Base-by-base conservation (phyloP, 257 asterid species). In the Capsicum chinense region DNA sequence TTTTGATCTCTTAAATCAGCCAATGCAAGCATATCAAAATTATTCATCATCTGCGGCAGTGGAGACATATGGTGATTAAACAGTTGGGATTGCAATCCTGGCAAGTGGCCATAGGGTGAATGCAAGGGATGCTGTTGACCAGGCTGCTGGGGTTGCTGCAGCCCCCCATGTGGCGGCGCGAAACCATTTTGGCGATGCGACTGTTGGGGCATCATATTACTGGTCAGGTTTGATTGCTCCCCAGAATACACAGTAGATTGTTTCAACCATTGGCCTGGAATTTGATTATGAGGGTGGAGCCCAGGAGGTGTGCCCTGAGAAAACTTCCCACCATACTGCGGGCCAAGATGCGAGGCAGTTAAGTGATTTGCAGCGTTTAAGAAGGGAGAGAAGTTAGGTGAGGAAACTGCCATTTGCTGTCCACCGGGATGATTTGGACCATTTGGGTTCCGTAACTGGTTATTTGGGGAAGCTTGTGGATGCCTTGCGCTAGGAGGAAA, bases 1-100 rank as follows among this genome's bases (percentile, higher is more conserved):
- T 94, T 91, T 80, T 90, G 97, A 91, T 96, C 98, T 88, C 98
- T 91, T 85, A 91, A 47, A 90, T 96, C 97, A 60, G 92, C 93
- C 81, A 90, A 86, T 44, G 94, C 95, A 88, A 68, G 87, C 89
- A 88, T 57, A 74, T 93, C 97, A 56, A 93, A 91, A 84, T 85
- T 94, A 88, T 87, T 93, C 87, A 86, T 64, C 92, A 91, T 86
- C 54, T 92, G 94, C 57, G 94, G 92, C 9, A 97, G 87, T 44
- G 89, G 88, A 83, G 95, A 85, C 42, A 88, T 90, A 67, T 90
- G 94, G 64, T 90, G 91, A 85, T 88, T 92, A 37, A 88, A 81
- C 67, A 89, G 83, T 50, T 90, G 98, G 70, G 98, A 78, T 81
- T 86, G 97, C 85, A 86, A 79, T 60, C 94, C 97, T 3, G 94